Conservation (phyloP, 208 protist genomes). For the Leishmania martiniquensis region DNA sequence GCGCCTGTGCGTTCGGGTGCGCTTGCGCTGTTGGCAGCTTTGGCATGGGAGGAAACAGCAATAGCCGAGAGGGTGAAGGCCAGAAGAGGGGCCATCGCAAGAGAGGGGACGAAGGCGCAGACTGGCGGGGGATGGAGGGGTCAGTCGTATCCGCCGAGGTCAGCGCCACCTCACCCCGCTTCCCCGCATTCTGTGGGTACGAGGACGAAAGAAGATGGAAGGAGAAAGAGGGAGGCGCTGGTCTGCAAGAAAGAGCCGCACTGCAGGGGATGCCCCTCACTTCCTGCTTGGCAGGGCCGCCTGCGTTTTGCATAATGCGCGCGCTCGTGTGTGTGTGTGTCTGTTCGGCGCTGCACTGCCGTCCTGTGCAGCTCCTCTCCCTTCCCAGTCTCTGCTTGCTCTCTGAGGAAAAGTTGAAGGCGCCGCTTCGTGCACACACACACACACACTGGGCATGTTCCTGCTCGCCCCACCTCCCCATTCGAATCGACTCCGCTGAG, state of each 20-base stretch:
- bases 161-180: not conserved
- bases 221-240: no score
- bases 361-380: not conserved
- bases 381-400: not conserved
- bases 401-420: no score
- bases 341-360: not conserved
- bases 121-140: not conserved
- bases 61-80: not conserved
- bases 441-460: not conserved
- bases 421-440: not conserved
- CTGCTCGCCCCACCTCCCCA: not conserved
- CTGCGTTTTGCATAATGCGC: not conserved
- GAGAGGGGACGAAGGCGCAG: not conserved
- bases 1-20: not conserved
- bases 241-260: not conserved
- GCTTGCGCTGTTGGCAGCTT: not conserved
- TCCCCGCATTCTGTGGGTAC: no score
- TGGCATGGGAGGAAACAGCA: not conserved
- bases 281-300: not conserved
- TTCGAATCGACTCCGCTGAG: not conserved
- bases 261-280: no score
- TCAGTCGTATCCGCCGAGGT: not conserved
- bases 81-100: not conserved
- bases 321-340: not conserved
- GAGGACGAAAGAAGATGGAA: not conserved